These are phyloP conservation scores for Apophysomyces elegans DNA, from an alignment of 371 early-diverging fungal species.

Conservation along the genomic window DNA sequence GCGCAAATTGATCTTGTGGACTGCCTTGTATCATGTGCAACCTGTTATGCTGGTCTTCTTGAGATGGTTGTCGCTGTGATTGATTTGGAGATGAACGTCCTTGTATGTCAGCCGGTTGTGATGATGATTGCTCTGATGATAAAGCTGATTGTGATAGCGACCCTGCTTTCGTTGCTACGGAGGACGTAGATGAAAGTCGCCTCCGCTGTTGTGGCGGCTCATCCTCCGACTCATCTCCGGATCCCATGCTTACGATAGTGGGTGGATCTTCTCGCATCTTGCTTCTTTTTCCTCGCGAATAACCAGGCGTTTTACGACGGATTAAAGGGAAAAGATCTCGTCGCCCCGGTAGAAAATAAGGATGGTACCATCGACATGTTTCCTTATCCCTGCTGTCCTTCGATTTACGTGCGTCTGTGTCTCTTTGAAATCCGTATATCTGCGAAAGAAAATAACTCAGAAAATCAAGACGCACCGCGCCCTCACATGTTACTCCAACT, in stretches of 20 bases:
- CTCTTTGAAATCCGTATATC: slow-evolving; percentile 57
- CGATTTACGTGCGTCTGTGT: slow-evolving; percentile 57
- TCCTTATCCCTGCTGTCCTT: slow-evolving; percentile 50
- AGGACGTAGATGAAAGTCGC: background rate
- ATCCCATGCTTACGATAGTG: slow-evolving; percentile 7
- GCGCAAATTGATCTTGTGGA: background rate
- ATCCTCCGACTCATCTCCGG: slow-evolving; percentile 19
- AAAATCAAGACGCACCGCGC: background rate
- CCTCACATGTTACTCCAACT: slow-evolving; percentile 6
- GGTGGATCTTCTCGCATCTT: slow-evolving; percentile 22
- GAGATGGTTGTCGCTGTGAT: background rate
- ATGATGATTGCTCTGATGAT: background rate
- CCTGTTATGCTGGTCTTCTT: background rate
- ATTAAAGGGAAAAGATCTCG: slow-evolving; percentile 50
- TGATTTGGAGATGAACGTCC: background rate
- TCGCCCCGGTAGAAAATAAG: slow-evolving; percentile 43
- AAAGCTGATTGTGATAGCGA: background rate
- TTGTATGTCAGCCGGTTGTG: background rate
- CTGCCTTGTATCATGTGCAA: background rate
- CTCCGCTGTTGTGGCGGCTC: background rate
- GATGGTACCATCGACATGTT: slow-evolving; percentile 51
- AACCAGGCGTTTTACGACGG: slow-evolving; percentile 45
- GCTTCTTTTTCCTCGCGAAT: slow-evolving; percentile 30
- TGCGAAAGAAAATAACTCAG: slow-evolving; percentile 16
- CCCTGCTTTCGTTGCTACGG: background rate